These are phyloP conservation scores for Alternaria postmessia DNA, from an alignment of 2,329 filamentous ascomycete species.

Conservation along the genomic window DNA sequence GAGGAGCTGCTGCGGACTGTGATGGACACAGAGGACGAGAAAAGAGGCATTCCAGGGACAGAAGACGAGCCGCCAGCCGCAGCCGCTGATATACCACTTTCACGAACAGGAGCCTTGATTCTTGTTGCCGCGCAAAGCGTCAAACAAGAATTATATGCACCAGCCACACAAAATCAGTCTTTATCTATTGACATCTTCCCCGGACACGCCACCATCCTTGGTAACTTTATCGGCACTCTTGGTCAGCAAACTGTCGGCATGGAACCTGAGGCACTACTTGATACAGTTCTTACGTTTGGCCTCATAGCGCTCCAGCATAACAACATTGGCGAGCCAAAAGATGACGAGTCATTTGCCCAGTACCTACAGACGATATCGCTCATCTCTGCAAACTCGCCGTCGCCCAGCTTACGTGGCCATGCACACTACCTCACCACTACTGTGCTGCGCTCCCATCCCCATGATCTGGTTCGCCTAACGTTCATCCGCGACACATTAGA, in stretches of 20 bases:
- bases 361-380: conserved; percentile 61
- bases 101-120: conserved; percentile 63
- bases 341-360: conserved; percentile 61
- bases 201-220: conserved; percentile 60
- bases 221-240: conserved; percentile 58
- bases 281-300: conserved; percentile 62
- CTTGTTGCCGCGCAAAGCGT: conserved; percentile 63
- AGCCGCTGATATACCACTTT: conserved; percentile 63
- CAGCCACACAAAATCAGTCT: conserved; percentile 46
- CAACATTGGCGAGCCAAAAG: conserved; percentile 55
- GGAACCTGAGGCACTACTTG: conserved; percentile 61
- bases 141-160: conserved; percentile 59
- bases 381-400: conserved; percentile 59
- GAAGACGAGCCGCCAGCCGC: conserved; percentile 64
- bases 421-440: conserved; percentile 60
- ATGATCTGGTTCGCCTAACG: conserved; percentile 59
- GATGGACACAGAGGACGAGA: conserved; percentile 49
- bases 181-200: conserved; percentile 60
- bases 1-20: conserved; percentile 58
- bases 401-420: conserved; percentile 57
- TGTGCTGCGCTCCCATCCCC: conserved; percentile 62
- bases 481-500: conserved; percentile 65
- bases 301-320: conserved; percentile 59
- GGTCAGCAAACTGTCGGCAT: conserved; percentile 49
- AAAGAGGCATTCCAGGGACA: conserved; percentile 54